Evolutionary conservation across 371 early-diverging fungal species (phyloP), one percentile per base, ranked within the genome.

Genomic region (Mortierella sp.): DNA sequence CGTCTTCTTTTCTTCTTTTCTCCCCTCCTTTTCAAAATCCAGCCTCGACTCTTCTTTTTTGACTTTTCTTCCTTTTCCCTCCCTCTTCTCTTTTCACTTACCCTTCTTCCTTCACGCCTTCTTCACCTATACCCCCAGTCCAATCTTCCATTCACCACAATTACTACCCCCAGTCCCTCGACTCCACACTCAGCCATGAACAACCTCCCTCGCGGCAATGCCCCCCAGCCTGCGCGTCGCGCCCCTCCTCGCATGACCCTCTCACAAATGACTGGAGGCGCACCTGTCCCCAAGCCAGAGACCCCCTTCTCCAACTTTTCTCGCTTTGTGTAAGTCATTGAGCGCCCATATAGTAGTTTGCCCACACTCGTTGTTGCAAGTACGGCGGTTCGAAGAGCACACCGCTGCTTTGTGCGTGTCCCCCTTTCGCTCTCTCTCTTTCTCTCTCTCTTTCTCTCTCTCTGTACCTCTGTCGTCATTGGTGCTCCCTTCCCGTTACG

Each of bases 291-390:
- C 24, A 76, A 78, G 82, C 77, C 74, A 55, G 89, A 90, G 46
- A 91, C 93, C 3, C 93, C 93, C 11, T 94, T 94, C 84, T 86
- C 93, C 37, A 93, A 92, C 76, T 94, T 94, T 79, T 92, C 94
- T n/a, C 91, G 90, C 89, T 93, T 92, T 80, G 93, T 94, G 93
- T 93, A 91, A 82, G 90, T 87, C 26, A 28, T 10, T n/a, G 21
- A n/a, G 8, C 43, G 6, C 43, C 6, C 43, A 44, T 54, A n/a
- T n/a, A n/a, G n/a, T n/a, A n/a, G 24, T 50, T 40, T 48, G 51
- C 28, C 46, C 5, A 24, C 53, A 73, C 61, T 24, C 61, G 67
- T 53, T 55, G 43, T 43, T 37, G 40, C 37, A 51, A 67, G 37
- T 28, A 31, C 19, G 28, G 59, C 19, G 61, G 19, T 34, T 61